Evolutionary conservation across 805 yeast species (phyloP).

Genomic region (Metschnikowia chrysomelidarum): DNA sequence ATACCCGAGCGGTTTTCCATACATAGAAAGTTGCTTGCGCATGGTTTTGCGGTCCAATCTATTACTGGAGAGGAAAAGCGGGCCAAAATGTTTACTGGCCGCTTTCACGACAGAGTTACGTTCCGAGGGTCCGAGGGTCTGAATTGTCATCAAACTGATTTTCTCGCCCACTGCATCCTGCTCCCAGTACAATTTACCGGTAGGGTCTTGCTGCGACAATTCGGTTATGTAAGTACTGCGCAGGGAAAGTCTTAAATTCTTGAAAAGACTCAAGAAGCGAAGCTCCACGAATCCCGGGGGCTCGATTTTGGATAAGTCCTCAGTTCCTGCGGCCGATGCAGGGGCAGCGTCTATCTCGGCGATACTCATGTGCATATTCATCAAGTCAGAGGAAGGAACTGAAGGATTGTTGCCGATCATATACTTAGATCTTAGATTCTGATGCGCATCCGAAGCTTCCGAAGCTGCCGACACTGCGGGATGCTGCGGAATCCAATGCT

Average conservation of each 20-base stretch:
- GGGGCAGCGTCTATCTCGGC: background rate
- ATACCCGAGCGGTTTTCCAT: slow-evolving; percentile 16
- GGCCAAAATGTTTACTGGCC: slow-evolving; percentile 11
- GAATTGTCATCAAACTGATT: slow-evolving; percentile 14
- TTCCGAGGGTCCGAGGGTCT: slow-evolving; percentile 3
- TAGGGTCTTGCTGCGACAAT: slow-evolving; percentile 22
- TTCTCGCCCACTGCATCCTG: slow-evolving; percentile 10
- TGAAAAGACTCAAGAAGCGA: slow-evolving; percentile 2
- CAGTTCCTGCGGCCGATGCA: background rate
- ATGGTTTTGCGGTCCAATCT: slow-evolving; percentile 9
- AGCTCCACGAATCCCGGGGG: slow-evolving; percentile 8
- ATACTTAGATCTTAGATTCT: background rate
- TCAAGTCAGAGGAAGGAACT: slow-evolving; percentile 13
- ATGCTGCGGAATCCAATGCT: no score
- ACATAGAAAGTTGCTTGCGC: slow-evolving; percentile 11
- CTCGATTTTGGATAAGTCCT: background rate
- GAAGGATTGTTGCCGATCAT: slow-evolving; percentile 17
- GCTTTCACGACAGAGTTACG: slow-evolving; percentile 11
- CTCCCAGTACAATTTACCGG: slow-evolving; percentile 18
- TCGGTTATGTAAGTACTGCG: slow-evolving; percentile 16
- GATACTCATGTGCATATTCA: slow-evolving; percentile 19
- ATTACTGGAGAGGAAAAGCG: slow-evolving; percentile 8
- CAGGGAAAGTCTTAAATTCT: slow-evolving; percentile 10
- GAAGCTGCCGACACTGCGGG: background rate
- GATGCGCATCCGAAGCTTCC: background rate